These are phyloP conservation scores for Neurospora sp. DNA, from an alignment of 495 filamentous ascomycete genomes.

Conservation along the genomic window DNA sequence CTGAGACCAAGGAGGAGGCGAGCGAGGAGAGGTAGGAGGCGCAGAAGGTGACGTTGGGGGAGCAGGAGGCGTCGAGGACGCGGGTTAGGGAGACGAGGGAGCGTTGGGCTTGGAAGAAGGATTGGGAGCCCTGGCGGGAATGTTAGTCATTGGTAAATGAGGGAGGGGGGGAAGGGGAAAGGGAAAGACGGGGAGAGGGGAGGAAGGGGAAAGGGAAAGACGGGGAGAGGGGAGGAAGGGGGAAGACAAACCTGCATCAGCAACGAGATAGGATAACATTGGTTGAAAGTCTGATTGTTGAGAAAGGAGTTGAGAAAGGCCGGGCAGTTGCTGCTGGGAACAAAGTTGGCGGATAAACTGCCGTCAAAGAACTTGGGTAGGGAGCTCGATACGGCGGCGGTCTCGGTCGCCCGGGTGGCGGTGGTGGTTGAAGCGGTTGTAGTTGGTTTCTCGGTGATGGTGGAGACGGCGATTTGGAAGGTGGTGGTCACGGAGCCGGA, in stretches of 20 bases:
- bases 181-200: neutral
- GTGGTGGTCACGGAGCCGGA: slow-evolving; percentile 23
- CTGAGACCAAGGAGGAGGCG: slow-evolving; percentile 46
- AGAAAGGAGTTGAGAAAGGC: slow-evolving; percentile 62
- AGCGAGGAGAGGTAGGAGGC: slow-evolving; percentile 45
- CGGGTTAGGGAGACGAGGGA: slow-evolving; percentile 56
- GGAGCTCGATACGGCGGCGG: slow-evolving; percentile 17
- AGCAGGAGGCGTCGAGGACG: slow-evolving; percentile 63
- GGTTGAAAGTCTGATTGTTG: slow-evolving; percentile 47
- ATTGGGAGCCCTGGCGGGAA: slow-evolving; percentile 32
- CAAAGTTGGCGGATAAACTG: slow-evolving; percentile 60
- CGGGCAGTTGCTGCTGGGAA: slow-evolving; percentile 42
- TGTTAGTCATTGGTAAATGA: slow-evolving; percentile 22
- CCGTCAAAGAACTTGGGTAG: slow-evolving; percentile 68
- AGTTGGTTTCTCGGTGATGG: slow-evolving; percentile 14
- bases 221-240: neutral
- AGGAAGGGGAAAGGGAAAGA: neutral
- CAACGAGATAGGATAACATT: slow-evolving; percentile 66
- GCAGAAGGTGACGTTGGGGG: slow-evolving; percentile 50
- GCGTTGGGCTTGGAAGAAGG: slow-evolving; percentile 66
- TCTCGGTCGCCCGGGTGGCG: slow-evolving; percentile 9
- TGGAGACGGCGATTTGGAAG: slow-evolving; percentile 25
- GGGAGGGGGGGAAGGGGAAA: neutral
- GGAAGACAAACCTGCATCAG: slow-evolving; percentile 50
- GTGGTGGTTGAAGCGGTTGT: slow-evolving; percentile 15